These are phyloP conservation scores for Gossypium schwendimanii DNA, from an alignment of 441 rosid genomes.

Conservation along the genomic window DNA sequence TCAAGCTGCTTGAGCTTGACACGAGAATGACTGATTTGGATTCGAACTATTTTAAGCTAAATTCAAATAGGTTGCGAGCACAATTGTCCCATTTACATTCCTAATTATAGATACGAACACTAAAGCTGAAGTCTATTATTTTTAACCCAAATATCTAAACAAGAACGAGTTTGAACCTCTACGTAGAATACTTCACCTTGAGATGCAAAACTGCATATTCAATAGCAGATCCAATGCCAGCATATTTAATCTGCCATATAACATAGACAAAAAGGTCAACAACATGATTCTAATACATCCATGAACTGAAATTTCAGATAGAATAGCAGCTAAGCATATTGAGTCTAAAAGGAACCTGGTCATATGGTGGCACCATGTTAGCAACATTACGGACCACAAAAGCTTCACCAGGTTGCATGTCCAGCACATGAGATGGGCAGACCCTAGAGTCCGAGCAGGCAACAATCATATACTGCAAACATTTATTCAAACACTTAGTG, in stretches of 20 bases:
- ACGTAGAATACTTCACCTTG: constrained; percentile 41
- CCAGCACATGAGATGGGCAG: constrained; percentile 83
- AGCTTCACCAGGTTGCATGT: constrained; percentile 94
- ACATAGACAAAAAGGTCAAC: neutral
- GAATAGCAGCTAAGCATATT: neutral
- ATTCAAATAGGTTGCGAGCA: no score
- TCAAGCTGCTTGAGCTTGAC: no score
- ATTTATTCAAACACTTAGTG: neutral
- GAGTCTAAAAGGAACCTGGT: constrained; percentile 37
- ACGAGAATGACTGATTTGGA: no score
- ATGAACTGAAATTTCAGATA: neutral
- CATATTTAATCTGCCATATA: constrained; percentile 40
- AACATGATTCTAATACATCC: neutral
- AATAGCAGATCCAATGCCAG: constrained; percentile 78
- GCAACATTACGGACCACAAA: constrained; percentile 91
- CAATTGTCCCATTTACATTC: no score
- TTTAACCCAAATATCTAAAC: neutral
- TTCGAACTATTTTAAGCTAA: no score
- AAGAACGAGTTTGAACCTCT: neutral
- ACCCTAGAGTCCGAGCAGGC: constrained; percentile 97
- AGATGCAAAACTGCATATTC: constrained; percentile 96
- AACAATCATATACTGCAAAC: constrained; percentile 82
- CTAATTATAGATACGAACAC: no score
- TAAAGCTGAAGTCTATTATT: neutral
- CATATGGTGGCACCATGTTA: constrained; percentile 81